Base-by-base conservation (phyloP, 2,329 filamentous ascomycete genomes). In the Tolypocladium capitatum region DNA sequence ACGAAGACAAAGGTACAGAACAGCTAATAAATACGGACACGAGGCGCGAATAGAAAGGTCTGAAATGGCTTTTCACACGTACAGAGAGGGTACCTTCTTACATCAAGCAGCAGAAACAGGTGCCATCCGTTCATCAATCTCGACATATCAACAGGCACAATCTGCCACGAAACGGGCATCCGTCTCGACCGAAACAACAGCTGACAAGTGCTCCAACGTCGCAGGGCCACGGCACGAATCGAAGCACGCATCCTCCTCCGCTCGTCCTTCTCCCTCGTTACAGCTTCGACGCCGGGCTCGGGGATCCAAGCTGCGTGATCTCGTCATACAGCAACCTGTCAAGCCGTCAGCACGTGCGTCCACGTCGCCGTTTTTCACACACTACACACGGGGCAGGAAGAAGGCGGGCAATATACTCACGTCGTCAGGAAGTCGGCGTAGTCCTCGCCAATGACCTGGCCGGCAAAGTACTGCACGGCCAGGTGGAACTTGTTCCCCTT, bases 381-480 rank as follows among this genome's bases (percentile, higher is more conserved):
- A 41, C 24, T 5, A 6, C 14, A 28, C 9, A 7, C 20, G 0
- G 32, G n/a, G n/a, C 20, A 0, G 32, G n/a, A 14, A n/a, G 5
- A 5, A 42, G 28, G 18, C 10, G 27, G 35, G 35, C 13, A 14
- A 46, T 40, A 48, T 46, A 71, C 83, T 75, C 73, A 87, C 82
- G 72, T 70, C 8, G 88, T 96, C 72, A 98, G 69, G 72, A 97
- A 97, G 67, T 98, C 92, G 13, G 90, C 89, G 66, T 97, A 97
- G 57, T 96, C 90, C 74, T 97, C 92, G 48, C 92, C 92, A 3
- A 91, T 97, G 49, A 97, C 85, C 74, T 98, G 92, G 42, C 80
- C 74, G 32, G 86, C 81, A 62, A 97, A 96, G 71, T 97, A 97
- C 68, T 94, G 84, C 1, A 87, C 87, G 1, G 92, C 92, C 46